Base-by-base conservation (phyloP, 768 basidiomycete species). In the Agrocybe pediades region DNA sequence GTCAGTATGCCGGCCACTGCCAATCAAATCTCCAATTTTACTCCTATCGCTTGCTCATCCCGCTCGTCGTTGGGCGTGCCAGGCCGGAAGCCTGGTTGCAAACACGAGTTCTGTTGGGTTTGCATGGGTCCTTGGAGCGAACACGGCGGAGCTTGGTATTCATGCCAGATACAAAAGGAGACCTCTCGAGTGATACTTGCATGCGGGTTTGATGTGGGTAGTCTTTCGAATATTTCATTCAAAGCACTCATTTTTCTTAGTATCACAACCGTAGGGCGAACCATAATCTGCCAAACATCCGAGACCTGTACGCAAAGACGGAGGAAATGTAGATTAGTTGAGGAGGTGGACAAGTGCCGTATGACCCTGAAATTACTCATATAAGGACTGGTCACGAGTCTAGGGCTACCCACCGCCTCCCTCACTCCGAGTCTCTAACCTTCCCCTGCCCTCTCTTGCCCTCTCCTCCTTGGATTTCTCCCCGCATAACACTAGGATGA, bases 221-320 rank as follows among this genome's bases (percentile, higher is more conserved):
- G n/a, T n/a, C n/a, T 20, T 8, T 41, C 33, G 29, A 60, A 45
- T 36, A 21, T 27, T 29, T 27, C 13, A 15, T 9, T 11, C 21
- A 9, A 27, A 51, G 41, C 46, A 40, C 36, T 54, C 20, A 40
- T 19, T 41, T 50, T 44, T 47, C 17, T 44, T 59, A 97, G 94
- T 99, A 98, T 75, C 98, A 98, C 77, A 98, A 97, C 70, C 92
- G 97, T 36, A 98, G 93, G 92, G 92, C 97, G 7, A 99, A 99
- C 71, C 97, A 99, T 74, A 97, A 68, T 97, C 95, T n/a, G 94
- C 95, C 47, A 95, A 95, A 72, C 86, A 98, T 46, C 16, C 70
- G 91, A 15, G 94, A 98, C 59, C 77, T 98, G 39, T 96, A 95
- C 70, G 81, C 81, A 51, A 95, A 95, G 77, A 98, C 96, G 11